phyloP scores from a whole-genome alignment of 805 yeast species.

The Metschnikowia baotianmanensis region DNA sequence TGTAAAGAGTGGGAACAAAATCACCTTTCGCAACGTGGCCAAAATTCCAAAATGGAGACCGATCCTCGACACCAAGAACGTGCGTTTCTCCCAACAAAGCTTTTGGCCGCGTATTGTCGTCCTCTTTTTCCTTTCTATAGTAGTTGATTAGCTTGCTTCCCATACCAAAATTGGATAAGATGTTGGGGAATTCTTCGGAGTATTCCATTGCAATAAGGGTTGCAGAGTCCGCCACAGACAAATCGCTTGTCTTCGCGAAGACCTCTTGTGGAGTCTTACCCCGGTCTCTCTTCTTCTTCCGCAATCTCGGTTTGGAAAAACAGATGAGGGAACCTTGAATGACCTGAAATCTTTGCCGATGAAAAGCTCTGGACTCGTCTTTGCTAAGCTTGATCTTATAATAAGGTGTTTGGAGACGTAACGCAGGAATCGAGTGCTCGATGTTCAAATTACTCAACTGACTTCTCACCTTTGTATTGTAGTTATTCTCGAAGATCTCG shows the following conservation, averaged over 20 bases:
- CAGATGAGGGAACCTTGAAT: conserved; percentile 76
- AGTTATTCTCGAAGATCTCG: conserved; percentile 76
- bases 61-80: conserved; percentile 92
- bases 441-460: conserved; percentile 87
- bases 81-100: conserved; percentile 90
- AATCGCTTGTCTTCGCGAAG: conserved; percentile 66
- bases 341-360: conserved; percentile 70
- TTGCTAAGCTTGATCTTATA: conserved; percentile 75
- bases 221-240: conserved; percentile 82
- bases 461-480: conserved; percentile 87
- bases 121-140: conserved; percentile 78
- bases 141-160: conserved; percentile 90
- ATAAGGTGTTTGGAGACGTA: conserved; percentile 83
- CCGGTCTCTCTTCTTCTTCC: conserved; percentile 87
- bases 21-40: conserved; percentile 95
- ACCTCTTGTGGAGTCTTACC: conserved; percentile 79
- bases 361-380: conserved; percentile 71
- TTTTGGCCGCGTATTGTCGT: conserved; percentile 84
- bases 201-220: conserved; percentile 80
- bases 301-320: conserved; percentile 68
- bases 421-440: conserved; percentile 89
- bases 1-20: conserved; percentile 89
- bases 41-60: conserved; percentile 97
- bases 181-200: conserved; percentile 82
- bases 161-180: conserved; percentile 90